Base-by-base conservation (phyloP, 2,329 filamentous ascomycete species). In the Volutella citrinella region DNA sequence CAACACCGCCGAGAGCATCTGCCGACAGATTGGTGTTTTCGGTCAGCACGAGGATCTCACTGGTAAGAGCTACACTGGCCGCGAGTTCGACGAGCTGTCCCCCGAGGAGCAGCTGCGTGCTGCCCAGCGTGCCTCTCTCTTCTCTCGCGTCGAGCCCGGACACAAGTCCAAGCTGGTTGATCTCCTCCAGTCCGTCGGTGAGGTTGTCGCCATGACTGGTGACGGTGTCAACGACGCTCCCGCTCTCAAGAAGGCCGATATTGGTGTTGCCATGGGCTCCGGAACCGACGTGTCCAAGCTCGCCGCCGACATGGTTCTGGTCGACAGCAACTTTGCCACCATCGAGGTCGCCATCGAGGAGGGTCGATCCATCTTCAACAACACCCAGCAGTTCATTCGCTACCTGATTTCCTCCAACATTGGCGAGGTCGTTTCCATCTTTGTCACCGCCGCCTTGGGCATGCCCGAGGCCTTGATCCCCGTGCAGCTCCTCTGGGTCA, bases 321-420 rank as follows among this genome's bases (percentile, higher is more conserved):
- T 90, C 17, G 94, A 98, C 66, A 89, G 96, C 68, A 98, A 98
- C 73, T 98, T 98, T 63, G 93, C 93, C 43, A 98, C 93, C 5
- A 98, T 98, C 50, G 87, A 95, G 61, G 75, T 88, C 36, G 93
- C 93, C 30, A 90, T 98, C 45, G 93, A 98, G 62, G 93, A 98
- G 67, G 93, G 93, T 34, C 85, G 93, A 44, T 90, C 90, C 45
- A 98, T 98, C 67, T 98, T 96, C 78, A 97, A 93, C 82, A 98
- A 98, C 74, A 98, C 93, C 6, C 93, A 98, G 61, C 93, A 98
- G 63, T 98, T 98, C 66, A 98, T 98, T 66, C 87, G 94, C 30
- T 98, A 98, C 63, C 78, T 98, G 42, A 98, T 98, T 62, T 97
- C 91, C 8, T 97, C 91, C 46, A 98, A 98, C 70, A 98, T 98